A percentile compares a stretch with the other conserved stretches of the same genome.
Evolutionary conservation across 441 rosid genomes (phyloP).

Genomic region (Metrosideros polymorpha): DNA sequence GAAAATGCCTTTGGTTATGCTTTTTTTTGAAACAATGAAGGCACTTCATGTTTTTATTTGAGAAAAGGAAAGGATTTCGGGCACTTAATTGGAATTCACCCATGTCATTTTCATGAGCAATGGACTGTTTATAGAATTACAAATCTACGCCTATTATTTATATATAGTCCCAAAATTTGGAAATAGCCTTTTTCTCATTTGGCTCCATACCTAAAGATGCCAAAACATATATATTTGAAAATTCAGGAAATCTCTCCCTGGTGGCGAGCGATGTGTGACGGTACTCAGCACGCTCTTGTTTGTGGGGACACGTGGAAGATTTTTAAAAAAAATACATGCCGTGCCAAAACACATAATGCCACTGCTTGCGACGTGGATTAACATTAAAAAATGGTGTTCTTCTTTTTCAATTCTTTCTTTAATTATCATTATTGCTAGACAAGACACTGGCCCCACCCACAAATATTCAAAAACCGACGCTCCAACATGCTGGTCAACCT

Average conservation of each 20-base stretch:
- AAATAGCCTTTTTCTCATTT: not conserved
- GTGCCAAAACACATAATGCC: not conserved
- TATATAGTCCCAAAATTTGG: not conserved
- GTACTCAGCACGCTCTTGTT: not conserved
- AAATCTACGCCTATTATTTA: not conserved
- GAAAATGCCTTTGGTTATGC: too few species aligned
- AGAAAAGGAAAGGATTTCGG: too few species aligned
- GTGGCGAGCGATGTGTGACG: not conserved
- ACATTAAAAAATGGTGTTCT: not conserved
- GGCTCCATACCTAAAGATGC: not conserved
- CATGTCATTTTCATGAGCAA: not conserved
- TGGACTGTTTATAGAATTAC: not conserved
- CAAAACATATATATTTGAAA: not conserved
- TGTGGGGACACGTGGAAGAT: not conserved
- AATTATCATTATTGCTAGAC: not conserved
- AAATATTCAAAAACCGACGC: not conserved
- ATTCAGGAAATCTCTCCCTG: fast-evolving
- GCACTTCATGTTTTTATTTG: too few species aligned
- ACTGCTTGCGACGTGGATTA: not conserved
- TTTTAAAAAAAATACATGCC: not conserved
- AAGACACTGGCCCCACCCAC: not conserved
- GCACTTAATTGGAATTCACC: too few species aligned
- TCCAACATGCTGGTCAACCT: not conserved
- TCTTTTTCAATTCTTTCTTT: not conserved
- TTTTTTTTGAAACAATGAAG: too few species aligned